Evolutionary conservation across 352 stramenopile species (phyloP), one percentile per base, ranked within the genome.

Genomic region (Phytophthora quininea): DNA sequence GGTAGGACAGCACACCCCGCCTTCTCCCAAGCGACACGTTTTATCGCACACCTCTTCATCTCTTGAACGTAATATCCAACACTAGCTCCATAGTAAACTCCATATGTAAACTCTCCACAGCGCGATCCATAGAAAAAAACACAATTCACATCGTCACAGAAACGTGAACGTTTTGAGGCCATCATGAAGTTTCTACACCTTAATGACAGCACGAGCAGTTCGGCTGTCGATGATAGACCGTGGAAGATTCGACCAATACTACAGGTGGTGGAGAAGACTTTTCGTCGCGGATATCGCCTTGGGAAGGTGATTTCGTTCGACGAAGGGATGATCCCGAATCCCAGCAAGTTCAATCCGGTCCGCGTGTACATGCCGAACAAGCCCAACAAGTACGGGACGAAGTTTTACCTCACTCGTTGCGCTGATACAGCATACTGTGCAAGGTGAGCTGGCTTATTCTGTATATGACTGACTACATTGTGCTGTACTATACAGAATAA

Each of bases 391-490:
- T 73, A 54, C 32, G 66, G 58, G 0, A 74, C 58, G 1, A 78
- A 74, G 50, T 74, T 69, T 50, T 77, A 74, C 31, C 52, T 74
- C 51, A 61, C 59, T 0, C 71, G 69, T 19, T 68, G 58, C 11
- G 35, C 52, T 0, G 30, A 57, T 4, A 71, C 60, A 0, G 60
- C 57, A 14, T 69, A 74, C n/a, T 63, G 54, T 30, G 50, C 49
- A 3, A 51, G 54, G 65, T 69, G 42, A 60, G 42, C 40, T 10
- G 19, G n/a, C 2, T 24, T 35, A 50, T 61, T 37, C 49, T 52
- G 50, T 58, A 47, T 61, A 35, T 42, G 30, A 5, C 47, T 40
- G 37, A 49, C 3, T 38, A 40, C 4, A 10, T 50, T 54, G 42
- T 55, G n/a, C 46, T 31, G 50, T 27, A 60, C 27, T 8, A 0